phyloP scores from a whole-genome alignment of 2,329 filamentous ascomycete species.

The Lachnellula hyalina region DNA sequence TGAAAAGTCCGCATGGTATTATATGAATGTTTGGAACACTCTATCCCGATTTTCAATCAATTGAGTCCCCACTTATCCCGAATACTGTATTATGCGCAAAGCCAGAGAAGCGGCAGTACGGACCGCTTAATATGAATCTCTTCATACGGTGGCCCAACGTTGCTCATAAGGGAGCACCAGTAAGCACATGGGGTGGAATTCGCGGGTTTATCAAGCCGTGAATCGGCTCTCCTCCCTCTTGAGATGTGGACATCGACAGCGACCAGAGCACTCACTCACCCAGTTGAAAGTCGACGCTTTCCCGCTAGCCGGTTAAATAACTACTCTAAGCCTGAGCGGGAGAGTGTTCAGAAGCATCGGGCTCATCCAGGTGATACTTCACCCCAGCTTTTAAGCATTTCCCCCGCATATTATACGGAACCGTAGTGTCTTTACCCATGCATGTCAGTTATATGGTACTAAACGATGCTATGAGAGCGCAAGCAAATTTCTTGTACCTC shows the following conservation, averaged over 20 bases:
- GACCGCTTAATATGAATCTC: constrained; percentile 14
- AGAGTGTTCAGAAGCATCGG: constrained; percentile 1
- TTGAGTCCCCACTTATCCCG: constrained; percentile 7
- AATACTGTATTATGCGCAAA: constrained; percentile 12
- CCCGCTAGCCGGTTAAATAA: not conserved
- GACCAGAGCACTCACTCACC: constrained; percentile 3
- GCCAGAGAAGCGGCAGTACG: constrained; percentile 13
- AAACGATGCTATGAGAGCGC: not conserved
- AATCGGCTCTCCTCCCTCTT: constrained; percentile 11
- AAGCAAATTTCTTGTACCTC: not conserved
- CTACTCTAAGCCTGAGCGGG: not conserved
- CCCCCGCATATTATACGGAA: constrained; percentile 8
- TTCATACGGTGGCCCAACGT: constrained; percentile 7
- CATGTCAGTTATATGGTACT: not conserved
- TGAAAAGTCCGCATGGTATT: constrained; percentile 12
- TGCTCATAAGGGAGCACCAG: constrained; percentile 2
- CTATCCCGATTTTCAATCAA: constrained; percentile 12
- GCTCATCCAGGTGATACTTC: constrained; percentile 1
- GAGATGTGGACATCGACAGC: not conserved
- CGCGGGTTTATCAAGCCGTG: constrained; percentile 8
- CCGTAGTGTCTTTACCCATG: not conserved
- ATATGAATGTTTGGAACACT: constrained; percentile 10
- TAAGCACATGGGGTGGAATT: constrained; percentile 8
- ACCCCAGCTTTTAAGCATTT: constrained; percentile 6
- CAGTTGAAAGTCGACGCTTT: constrained; percentile 4